Percentiles rank a stretch among this genome's conserved stretches.
Evolutionary conservation across 78 protist genomes (phyloP).

Genomic region (Dictyostelium intermedium): DNA sequence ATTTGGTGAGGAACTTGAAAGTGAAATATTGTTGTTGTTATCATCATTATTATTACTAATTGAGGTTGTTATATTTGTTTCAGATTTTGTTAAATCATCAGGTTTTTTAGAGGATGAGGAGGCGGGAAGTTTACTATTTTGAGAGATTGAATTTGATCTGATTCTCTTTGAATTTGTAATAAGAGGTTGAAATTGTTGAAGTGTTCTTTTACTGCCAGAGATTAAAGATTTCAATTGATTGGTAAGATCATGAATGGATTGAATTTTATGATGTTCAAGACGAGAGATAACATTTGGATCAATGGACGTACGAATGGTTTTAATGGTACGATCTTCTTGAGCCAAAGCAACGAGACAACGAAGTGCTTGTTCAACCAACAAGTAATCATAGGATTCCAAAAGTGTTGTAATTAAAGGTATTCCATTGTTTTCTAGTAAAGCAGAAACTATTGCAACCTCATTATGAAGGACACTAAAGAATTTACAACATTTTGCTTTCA

Average conservation of each 20-base stretch:
- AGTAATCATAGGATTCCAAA: slow-evolving; percentile 45
- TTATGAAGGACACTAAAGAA: slow-evolving; percentile 13
- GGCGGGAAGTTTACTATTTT: background rate
- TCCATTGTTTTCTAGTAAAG: slow-evolving; percentile 13
- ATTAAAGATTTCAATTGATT: slow-evolving; percentile 19
- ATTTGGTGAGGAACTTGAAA: background rate
- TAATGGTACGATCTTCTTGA: slow-evolving; percentile 43
- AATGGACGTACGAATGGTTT: slow-evolving; percentile 28
- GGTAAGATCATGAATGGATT: slow-evolving; percentile 8
- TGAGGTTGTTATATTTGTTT: background rate
- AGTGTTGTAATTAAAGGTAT: background rate
- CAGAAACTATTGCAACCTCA: slow-evolving; percentile 35
- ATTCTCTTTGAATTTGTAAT: slow-evolving; percentile 48
- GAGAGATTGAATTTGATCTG: slow-evolving; percentile 5
- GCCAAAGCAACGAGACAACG: slow-evolving; percentile 20
- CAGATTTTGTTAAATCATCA: slow-evolving; percentile 23
- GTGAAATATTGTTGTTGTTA: background rate
- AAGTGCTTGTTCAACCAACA: slow-evolving; percentile 49
- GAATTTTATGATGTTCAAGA: slow-evolving; percentile 64
- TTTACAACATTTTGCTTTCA: slow-evolving; percentile 54
- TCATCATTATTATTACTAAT: background rate
- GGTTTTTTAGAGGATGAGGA: background rate
- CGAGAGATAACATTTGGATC: slow-evolving; percentile 23
- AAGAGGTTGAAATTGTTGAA: slow-evolving; percentile 51
- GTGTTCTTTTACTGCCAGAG: slow-evolving; percentile 51